Evolutionary conservation across 148 eudicot species (phyloP), one percentile per base, ranked within the genome.

Genomic region (Diospyros lotus): DNA sequence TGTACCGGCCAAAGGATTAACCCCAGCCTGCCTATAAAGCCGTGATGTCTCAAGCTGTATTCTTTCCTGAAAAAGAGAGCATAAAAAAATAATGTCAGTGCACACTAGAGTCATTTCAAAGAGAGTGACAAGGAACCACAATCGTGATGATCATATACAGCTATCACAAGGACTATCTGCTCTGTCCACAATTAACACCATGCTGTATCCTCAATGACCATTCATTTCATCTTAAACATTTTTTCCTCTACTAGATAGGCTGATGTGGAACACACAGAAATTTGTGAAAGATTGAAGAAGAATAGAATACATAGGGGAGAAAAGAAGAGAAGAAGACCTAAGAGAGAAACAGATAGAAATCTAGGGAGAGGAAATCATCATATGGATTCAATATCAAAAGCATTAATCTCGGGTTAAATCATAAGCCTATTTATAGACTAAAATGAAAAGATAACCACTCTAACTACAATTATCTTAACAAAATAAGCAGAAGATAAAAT

Each of bases 1-100:
- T 61, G 40, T 78, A 93, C 99, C 99, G 86, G 99, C 99, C 81
- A 93, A 85, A 77, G 99, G 99, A 87, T 95, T 95, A 64, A 95
- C 98, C 74, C 93, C 98, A 44, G 99, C 99, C 79, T 95, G 98
- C 78, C 52, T 88, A 86, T 95, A 95, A 58, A 95, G 87, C 41
- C 99, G 96, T 62, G 96, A 81, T 78, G 97, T 92, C 86, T 92
- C 97, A 12, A 92, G 97, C 83, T 93, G 98, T 85, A 96, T 89
- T 75, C 99, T 87, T 86, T 96, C 99, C 99, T 96, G 68, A 42
- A 74, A 68, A 78, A 3, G 79, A 74, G 72, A 64, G 50, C 60
- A 51, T 11, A 48, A n/a, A 75, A 68, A 15, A 52, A 72, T 59
- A 43, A 65, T 51, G 54, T 59, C 61, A 76, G 14, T 62, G 38